phyloP scores from a whole-genome alignment of 176 grass and related monocot genomes.

The Sorghum bicolor region Sorghum_bicolor_NCBIv3 NC_012873.2:52858001-52858500 shows the following conservation, averaged over 20 bases:
- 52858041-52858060: slow-evolving; percentile 80
- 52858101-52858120: slow-evolving; percentile 89
- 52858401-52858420: background rate
- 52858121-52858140: slow-evolving; percentile 72
- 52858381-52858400: background rate
- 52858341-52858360: slow-evolving; percentile 40
- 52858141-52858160: slow-evolving; percentile 51
- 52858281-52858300: slow-evolving; percentile 71
- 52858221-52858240: slow-evolving; percentile 69
- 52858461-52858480: background rate
- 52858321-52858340: slow-evolving; percentile 40
- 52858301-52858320: slow-evolving; percentile 36
- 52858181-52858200: slow-evolving; percentile 78
- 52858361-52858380: background rate
- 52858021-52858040: slow-evolving; percentile 85
- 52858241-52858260: slow-evolving; percentile 91
- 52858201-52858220: slow-evolving; percentile 71
- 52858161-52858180: slow-evolving; percentile 53
- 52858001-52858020: slow-evolving; percentile 84
- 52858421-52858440: background rate
- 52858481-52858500: background rate
- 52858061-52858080: slow-evolving; percentile 78
- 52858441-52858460: background rate
- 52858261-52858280: slow-evolving; percentile 77
- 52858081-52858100: slow-evolving; percentile 86